Percentiles rank a stretch among this genome's conserved stretches.
These are phyloP conservation scores for Lophiotrema nucula DNA, from an alignment of 495 filamentous ascomycete genomes.

Conservation along the genomic window DNA sequence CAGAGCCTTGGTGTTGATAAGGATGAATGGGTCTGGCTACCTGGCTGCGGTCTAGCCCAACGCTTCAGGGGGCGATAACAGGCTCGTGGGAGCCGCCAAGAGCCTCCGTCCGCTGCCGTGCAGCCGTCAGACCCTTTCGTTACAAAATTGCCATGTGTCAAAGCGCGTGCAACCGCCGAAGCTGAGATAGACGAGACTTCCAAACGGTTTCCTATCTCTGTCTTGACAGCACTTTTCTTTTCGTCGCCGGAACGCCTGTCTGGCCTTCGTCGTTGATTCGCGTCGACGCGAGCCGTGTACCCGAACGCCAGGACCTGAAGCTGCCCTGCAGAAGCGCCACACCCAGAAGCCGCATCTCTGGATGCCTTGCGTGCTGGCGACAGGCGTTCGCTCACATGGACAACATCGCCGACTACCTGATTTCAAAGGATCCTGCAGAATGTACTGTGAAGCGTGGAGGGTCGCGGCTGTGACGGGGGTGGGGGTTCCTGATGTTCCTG, in stretches of 20 bases:
- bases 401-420: neutral
- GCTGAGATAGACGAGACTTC: neutral
- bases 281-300: constrained; percentile 5
- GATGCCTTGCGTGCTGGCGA: neutral
- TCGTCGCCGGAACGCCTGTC: neutral
- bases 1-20: constrained; percentile 27
- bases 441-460: constrained; percentile 4
- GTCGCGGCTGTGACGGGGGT: neutral
- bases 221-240: constrained; percentile 1
- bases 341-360: constrained; percentile 2
- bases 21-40: constrained; percentile 1
- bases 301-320: constrained; percentile 24
- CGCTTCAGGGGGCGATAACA: neutral
- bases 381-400: neutral
- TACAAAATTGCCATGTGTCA: constrained; percentile 27
- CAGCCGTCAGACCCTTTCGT: constrained; percentile 10
- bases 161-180: neutral
- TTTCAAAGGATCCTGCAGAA: neutral
- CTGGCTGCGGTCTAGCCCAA: neutral
- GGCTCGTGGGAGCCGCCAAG: neutral
- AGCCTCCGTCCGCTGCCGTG: neutral
- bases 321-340: constrained; percentile 2
- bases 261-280: constrained; percentile 10
- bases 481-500: neutral
- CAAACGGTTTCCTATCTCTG: neutral